Evolutionary conservation across 2,329 filamentous ascomycete genomes (phyloP).

Genomic region (Aspergillus texensis): DNA sequence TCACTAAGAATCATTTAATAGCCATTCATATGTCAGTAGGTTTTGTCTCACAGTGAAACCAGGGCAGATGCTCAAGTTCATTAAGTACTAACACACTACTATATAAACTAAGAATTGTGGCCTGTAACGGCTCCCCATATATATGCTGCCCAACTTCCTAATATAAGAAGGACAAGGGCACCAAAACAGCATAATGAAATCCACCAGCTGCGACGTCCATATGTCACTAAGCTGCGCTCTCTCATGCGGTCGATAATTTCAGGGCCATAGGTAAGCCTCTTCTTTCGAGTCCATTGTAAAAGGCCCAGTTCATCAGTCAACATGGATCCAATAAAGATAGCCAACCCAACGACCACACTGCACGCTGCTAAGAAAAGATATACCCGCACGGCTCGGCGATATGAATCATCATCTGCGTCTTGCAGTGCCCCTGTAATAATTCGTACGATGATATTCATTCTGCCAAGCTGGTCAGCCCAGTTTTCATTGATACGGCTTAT

Average conservation of each 20-base stretch:
- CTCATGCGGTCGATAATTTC: conserved; percentile 49
- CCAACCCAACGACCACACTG: conserved; percentile 50
- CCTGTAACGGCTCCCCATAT: conserved; percentile 64
- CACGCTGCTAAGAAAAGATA: conserved; percentile 58
- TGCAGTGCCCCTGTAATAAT: conserved; percentile 62
- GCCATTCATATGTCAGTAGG: no score
- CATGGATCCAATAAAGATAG: conserved; percentile 45
- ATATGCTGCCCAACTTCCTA: conserved; percentile 56
- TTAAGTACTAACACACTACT: no score
- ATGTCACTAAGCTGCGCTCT: conserved; percentile 43
- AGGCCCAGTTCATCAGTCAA: conserved; percentile 49
- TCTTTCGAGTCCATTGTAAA: conserved; percentile 62
- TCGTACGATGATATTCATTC: conserved; percentile 63
- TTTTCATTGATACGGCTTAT: not conserved
- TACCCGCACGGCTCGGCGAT: conserved; percentile 57
- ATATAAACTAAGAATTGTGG: conserved; percentile 40
- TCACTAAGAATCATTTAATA: no score
- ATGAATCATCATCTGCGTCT: conserved; percentile 59
- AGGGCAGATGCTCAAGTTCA: no score
- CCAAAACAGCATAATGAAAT: conserved; percentile 51
- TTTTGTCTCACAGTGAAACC: no score
- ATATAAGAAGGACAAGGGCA: conserved; percentile 48
- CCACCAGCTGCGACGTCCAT: conserved; percentile 41
- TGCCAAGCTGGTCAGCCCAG: conserved; percentile 23
- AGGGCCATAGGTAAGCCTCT: conserved; percentile 50